Evolutionary conservation across 2,329 filamentous ascomycete species (phyloP), one percentile per base, ranked within the genome.

Genomic region (Ophiostoma piceae): DNA sequence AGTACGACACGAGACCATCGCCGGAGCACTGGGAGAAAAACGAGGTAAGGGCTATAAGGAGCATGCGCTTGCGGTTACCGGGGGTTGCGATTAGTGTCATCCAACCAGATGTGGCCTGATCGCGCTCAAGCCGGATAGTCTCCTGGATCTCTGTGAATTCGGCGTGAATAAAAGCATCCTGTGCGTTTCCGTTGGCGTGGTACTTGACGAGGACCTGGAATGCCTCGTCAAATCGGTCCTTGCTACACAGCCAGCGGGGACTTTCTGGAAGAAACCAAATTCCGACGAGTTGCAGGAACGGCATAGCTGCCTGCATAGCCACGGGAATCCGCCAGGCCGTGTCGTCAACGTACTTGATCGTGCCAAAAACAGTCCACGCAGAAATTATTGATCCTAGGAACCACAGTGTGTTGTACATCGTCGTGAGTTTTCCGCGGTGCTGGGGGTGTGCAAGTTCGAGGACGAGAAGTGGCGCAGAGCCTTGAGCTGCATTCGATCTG

Each of bases 321-420:
- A 87, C 83, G 0, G 85, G 78, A 43, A 80, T 77, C 2, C 78
- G 76, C 69, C 75, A 73, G 7, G 76, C 70, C 2, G 72, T 74
- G 74, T 79, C 75, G 68, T 14, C 75, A 72, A 72, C 41, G 72
- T 76, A 57, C 22, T 66, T 26, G 68, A 76, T 80, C 19, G 80
- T 81, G 62, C 88, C 91, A 72, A 88, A 94, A 0, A 87, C 88
- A 66, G 91, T 87, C 90, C 91, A 93, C 0, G 87, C 84, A 0
- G 92, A 91, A 19, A 88, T 80, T 1, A 95, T 84, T 19, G 90
- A 82, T 70, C 92, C 92, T 35, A 94, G 85, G 1, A 90, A 91
- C 68, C 94, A 78, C 90, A 94, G 94, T 76, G 94, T 93, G 75
- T 94, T 91, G 77, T 94, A 91, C 4, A 95, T 82, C 35, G 87